These are phyloP conservation scores for Albophoma yamanashiensis DNA, from an alignment of 2,329 filamentous ascomycete species.

Conservation along the genomic window DNA sequence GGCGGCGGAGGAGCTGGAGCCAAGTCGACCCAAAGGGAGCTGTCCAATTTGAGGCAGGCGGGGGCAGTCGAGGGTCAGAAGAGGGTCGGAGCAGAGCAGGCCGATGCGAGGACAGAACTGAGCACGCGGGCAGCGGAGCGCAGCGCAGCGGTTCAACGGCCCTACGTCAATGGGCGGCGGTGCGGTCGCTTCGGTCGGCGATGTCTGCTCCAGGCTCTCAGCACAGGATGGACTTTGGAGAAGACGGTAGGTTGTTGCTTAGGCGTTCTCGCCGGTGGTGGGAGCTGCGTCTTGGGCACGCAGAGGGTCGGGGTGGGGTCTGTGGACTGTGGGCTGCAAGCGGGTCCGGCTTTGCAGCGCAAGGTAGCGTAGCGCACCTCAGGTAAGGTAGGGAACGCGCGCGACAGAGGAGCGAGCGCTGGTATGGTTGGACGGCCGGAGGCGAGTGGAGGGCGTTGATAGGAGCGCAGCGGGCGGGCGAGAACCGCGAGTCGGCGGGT, in stretches of 20 bases:
- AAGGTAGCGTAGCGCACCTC: neutral
- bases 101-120: neutral
- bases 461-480: neutral
- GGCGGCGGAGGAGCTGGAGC: constrained; percentile 1
- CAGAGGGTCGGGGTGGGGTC: constrained; percentile 1
- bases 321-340: neutral
- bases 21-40: neutral
- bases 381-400: neutral
- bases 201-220: constrained; percentile 6
- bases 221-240: constrained; percentile 1
- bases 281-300: constrained; percentile 2
- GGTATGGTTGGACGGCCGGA: neutral
- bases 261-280: neutral
- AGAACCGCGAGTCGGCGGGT: neutral
- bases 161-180: constrained; percentile 3
- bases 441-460: neutral
- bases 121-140: neutral
- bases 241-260: neutral
- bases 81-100: neutral
- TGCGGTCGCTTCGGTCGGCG: constrained; percentile 1
- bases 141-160: constrained; percentile 1
- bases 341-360: constrained; percentile 2
- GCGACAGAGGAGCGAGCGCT: neutral
- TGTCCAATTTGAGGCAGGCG: neutral
- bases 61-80: neutral